A percentile compares a stretch with the other conserved stretches of the same genome.
Evolutionary conservation across 2,329 filamentous ascomycete genomes (phyloP).

Genomic region (Aspergillus quadricinctus): DNA sequence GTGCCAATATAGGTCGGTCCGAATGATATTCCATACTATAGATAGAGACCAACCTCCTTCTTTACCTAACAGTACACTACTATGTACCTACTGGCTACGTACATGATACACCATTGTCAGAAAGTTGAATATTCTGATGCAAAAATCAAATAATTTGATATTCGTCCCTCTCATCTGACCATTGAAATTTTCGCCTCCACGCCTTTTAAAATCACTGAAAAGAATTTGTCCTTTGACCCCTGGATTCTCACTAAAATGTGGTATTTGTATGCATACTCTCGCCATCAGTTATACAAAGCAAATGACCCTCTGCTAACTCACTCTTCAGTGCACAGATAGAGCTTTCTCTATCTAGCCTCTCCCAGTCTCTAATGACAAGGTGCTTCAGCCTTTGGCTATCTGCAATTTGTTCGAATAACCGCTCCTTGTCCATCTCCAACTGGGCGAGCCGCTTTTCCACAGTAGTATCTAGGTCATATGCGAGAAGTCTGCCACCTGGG

Average conservation of each 20-base stretch:
- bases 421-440: slow-evolving; percentile 43
- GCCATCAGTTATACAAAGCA: slow-evolving; percentile 43
- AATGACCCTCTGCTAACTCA: slow-evolving; percentile 45
- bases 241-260: slow-evolving; percentile 29
- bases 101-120: too few species aligned
- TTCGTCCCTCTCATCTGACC: not conserved
- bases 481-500: slow-evolving; percentile 40
- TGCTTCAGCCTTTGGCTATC: slow-evolving; percentile 44
- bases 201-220: not conserved
- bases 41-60: too few species aligned
- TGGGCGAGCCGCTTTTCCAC: slow-evolving; percentile 43
- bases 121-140: not conserved
- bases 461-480: slow-evolving; percentile 34
- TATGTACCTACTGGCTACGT: not conserved
- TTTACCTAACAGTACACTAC: not conserved
- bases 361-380: slow-evolving; percentile 43
- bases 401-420: slow-evolving; percentile 40
- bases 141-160: not conserved
- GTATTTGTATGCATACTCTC: slow-evolving; percentile 39
- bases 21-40: not conserved
- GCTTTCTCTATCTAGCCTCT: slow-evolving; percentile 44
- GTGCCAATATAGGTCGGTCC: not conserved
- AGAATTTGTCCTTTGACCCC: not conserved
- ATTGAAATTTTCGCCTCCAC: not conserved
- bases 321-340: slow-evolving; percentile 44